Evolutionary conservation across 306 rosid genomes (phyloP), one percentile per base, ranked within the genome.

Genomic region (Senna tora): DNA sequence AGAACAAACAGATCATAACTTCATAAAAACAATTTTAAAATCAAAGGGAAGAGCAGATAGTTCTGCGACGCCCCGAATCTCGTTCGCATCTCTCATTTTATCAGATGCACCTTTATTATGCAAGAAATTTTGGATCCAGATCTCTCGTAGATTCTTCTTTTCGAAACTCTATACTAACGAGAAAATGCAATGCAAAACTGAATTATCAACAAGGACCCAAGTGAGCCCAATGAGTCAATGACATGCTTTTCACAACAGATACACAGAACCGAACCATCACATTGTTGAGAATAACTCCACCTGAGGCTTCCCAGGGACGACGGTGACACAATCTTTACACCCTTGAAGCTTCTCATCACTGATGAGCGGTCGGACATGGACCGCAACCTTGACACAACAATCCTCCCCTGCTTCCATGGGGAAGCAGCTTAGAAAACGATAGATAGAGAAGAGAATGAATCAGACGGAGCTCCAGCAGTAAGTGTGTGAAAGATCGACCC

Each of bases 321-420:
- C 96, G 67, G 86, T 88, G 76, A 95, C 97, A 67, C 99, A 95
- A 81, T 95, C 99, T 71, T 95, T 89, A 84, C 99, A 95, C 0
- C 99, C 99, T 74, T 89, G 99, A 66, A 88, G 81, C 77, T 88
- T 87, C 90, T 95, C 99, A 67, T 95, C 97, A 43, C 80, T 79
- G 86, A 95, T 87, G 69, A 95, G 91, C 12, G 99, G 99, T 38
- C 99, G 86, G 76, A 90, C 88, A 77, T 95, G 96, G 36, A 95
- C 97, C 61, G 97, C 99, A 17, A 95, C 99, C 75, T 89, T 95
- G 4, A 95, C 97, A 51, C 96, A 92, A 63, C 99, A 95, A 82
- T 88, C 90, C 72, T 95, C 97, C 30, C 85, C 90, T 21, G 93
- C 88, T 84, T 91, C 97, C 96, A 79, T 83, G 75, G 80, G 75